These are phyloP conservation scores for Fusarium beomiforme DNA, from an alignment of 2,329 filamentous ascomycete genomes.

Conservation along the genomic window DNA sequence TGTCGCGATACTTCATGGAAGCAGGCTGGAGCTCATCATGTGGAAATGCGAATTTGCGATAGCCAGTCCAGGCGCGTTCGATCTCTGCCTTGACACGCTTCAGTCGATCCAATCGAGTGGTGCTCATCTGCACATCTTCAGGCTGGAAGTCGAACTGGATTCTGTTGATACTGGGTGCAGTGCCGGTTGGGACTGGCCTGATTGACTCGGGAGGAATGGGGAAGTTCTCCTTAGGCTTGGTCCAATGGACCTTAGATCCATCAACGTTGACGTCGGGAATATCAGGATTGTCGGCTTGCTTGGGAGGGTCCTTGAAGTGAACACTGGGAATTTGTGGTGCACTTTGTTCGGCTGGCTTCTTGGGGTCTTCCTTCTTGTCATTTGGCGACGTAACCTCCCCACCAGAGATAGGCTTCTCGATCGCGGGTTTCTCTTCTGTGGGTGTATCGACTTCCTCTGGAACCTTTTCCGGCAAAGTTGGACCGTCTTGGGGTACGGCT, in stretches of 20 bases:
- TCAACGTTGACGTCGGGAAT: conserved; percentile 22
- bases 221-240: conserved; percentile 77
- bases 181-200: conserved; percentile 78
- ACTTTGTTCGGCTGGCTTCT: conserved; percentile 14
- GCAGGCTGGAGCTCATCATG: conserved; percentile 88
- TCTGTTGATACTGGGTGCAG: conserved; percentile 74
- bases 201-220: conserved; percentile 77
- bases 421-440: conserved; percentile 9
- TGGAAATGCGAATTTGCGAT: conserved; percentile 81
- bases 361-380: neutral
- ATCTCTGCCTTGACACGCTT: conserved; percentile 78
- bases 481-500: conserved; percentile 9
- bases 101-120: conserved; percentile 72
- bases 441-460: conserved; percentile 6
- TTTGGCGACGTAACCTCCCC: conserved; percentile 8
- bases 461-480: neutral
- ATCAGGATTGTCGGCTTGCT: conserved; percentile 30
- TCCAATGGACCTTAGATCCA: conserved; percentile 71
- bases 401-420: conserved; percentile 5
- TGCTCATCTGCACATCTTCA: conserved; percentile 69
- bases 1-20: conserved; percentile 73
- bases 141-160: conserved; percentile 79
- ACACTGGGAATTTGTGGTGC: conserved; percentile 34
- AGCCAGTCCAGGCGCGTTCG: conserved; percentile 82
- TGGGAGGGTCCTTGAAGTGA: conserved; percentile 44